Conservation (phyloP, 208 protist genomes). For the Acanthamoeba triangularis region DNA sequence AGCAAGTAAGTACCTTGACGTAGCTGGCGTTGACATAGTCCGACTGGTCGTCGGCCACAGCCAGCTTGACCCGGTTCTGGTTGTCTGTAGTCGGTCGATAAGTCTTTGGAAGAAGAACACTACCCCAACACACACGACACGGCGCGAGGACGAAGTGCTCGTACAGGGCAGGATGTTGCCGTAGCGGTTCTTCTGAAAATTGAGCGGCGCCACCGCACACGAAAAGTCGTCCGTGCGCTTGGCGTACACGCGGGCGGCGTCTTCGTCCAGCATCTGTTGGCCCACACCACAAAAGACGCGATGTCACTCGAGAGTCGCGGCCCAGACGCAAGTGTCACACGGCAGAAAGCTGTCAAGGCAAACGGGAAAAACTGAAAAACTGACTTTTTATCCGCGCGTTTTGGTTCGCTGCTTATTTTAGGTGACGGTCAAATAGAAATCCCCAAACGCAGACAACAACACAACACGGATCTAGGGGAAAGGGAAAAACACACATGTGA, state of each 20-base stretch:
- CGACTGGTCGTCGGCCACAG: not conserved
- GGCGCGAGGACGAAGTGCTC: not conserved
- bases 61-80: conserved; percentile 39
- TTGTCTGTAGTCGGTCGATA: not conserved
- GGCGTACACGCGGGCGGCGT: conserved; percentile 36
- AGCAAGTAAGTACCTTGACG: not conserved
- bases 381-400: too few species aligned
- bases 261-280: conserved; percentile 12
- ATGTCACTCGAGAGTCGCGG: too few species aligned
- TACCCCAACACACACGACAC: not conserved
- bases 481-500: too few species aligned
- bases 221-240: conserved; percentile 13
- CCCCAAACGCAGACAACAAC: too few species aligned
- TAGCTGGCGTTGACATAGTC: conserved; percentile 71
- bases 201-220: conserved; percentile 42
- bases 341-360: too few species aligned
- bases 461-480: too few species aligned
- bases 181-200: conserved; percentile 71
- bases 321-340: too few species aligned
- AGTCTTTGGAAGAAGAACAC: not conserved
- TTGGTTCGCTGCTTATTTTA: too few species aligned
- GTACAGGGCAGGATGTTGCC: conserved; percentile 65
- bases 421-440: too few species aligned
- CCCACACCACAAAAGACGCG: not conserved
- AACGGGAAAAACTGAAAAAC: too few species aligned